Evolutionary conservation across 208 protist genomes (phyloP).

Genomic region (Naegleria fowleri): DNA sequence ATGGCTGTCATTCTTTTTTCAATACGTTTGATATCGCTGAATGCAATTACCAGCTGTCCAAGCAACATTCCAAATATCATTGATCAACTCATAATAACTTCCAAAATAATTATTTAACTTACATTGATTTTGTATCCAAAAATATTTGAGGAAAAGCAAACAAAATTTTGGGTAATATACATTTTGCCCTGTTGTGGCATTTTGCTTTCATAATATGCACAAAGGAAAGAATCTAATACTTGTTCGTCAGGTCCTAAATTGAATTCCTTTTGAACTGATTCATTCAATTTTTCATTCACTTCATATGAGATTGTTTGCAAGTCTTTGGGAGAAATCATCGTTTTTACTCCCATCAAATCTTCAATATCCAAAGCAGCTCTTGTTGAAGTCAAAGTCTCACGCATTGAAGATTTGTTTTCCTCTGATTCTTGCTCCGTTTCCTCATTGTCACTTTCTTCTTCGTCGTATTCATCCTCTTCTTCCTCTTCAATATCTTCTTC

Average conservation of each 20-base stretch:
- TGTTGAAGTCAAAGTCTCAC: background rate
- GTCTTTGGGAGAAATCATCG: background rate
- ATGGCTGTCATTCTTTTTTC: constrained; percentile 22
- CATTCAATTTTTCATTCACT: background rate
- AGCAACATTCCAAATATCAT: too few relatives aligned
- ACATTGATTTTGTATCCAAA: constrained; percentile 27
- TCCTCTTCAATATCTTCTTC: background rate
- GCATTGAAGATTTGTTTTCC: background rate
- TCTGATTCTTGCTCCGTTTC: background rate
- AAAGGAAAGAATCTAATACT: background rate
- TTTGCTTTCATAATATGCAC: constrained; percentile 22
- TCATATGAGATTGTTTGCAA: background rate
- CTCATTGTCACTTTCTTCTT: background rate
- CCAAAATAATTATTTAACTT: background rate
- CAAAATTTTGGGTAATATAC: constrained; percentile 26
- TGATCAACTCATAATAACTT: background rate
- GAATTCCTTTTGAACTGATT: constrained; percentile 17
- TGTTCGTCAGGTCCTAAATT: background rate
- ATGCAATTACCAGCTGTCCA: constrained; percentile 1
- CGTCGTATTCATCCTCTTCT: background rate
- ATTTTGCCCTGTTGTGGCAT: constrained; percentile 19
- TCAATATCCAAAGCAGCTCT: background rate
- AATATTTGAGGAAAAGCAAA: constrained; percentile 29
- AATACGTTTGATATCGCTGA: background rate
- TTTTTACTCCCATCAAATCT: background rate